Evolutionary conservation across 257 asterid genomes (phyloP).

Genomic region (Rubia yunnanensis): DNA sequence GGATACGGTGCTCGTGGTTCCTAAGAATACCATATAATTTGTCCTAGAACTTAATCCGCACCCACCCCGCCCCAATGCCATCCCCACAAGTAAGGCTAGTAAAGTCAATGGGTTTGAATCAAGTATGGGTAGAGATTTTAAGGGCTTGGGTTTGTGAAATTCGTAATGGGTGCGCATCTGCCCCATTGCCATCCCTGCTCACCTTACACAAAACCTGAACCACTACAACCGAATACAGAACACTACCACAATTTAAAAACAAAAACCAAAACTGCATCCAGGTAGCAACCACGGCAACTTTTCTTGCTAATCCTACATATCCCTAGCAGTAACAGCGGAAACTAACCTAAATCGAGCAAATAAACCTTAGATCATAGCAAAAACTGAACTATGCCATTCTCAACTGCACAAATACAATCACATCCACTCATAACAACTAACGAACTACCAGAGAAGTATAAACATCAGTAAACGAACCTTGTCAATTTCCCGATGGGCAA

Average conservation of each 20-base stretch:
- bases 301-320: background rate
- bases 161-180: too few species aligned
- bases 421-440: background rate
- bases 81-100: too few species aligned
- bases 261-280: background rate
- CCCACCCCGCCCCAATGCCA: too few species aligned
- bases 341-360: background rate
- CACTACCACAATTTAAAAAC: background rate
- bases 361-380: background rate
- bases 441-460: background rate
- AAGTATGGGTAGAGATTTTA: too few species aligned
- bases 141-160: too few species aligned
- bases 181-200: background rate
- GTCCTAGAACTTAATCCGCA: too few species aligned
- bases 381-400: background rate
- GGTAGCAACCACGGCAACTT: background rate
- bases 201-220: background rate
- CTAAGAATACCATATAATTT: too few species aligned
- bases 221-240: background rate
- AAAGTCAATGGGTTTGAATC: too few species aligned
- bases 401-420: background rate
- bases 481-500: background rate
- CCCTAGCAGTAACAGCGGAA: constrained; percentile 1
- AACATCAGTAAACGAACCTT: constrained; percentile 13
- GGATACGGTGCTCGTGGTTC: too few species aligned